Base-by-base conservation (phyloP, 768 basidiomycete genomes). In the Hirschioporus abietinus region DNA sequence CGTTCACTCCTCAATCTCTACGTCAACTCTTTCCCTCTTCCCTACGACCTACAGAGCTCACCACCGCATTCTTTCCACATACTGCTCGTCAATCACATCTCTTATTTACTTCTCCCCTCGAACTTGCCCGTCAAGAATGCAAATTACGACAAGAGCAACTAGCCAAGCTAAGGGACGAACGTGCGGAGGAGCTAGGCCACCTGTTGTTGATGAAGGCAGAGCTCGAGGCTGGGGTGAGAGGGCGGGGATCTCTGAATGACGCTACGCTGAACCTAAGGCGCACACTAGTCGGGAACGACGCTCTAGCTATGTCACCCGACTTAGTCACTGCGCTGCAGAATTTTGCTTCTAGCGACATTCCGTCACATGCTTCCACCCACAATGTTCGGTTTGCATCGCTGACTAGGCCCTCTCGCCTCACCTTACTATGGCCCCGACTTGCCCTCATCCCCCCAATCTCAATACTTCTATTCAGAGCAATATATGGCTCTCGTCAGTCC, bases 361-460 rank as follows among this genome's bases (percentile, higher is more conserved):
- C 73, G 8, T 70, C 76, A 15, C 78, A 76, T 67, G 72, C 74
- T 58, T 35, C 71, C 66, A 75, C 72, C 2, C 76, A 76, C 64
- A 68, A 64, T 60, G 72, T 70, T 81, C 58, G 68, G 73, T n/a
- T 67, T 20, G 5, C 72, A 72, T 5, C 77, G 74, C 85, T 96
- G 61, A 75, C 79, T 23, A 86, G 91, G 18, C 96, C 96, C 0
- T 86, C 87, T 1, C 79, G 83, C 4, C 73, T 92, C 18, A 85
- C 87, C 0, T 84, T 88, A 8, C 67, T 90, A 25, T 98, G 96
- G 96, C 95, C 95, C 0, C 87, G 84, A 30, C 76, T 95, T 9
- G 76, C 98, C 25, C 74, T 96, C 35, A 75, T 93, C 20, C 95
- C 96, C 0, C 88, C 93, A 0, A 73, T 92, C 1, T 71, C 83